Evolutionary conservation across 2,329 filamentous ascomycete species (phyloP), one percentile per base, ranked within the genome.

Genomic region (Colletotrichum agaves): DNA sequence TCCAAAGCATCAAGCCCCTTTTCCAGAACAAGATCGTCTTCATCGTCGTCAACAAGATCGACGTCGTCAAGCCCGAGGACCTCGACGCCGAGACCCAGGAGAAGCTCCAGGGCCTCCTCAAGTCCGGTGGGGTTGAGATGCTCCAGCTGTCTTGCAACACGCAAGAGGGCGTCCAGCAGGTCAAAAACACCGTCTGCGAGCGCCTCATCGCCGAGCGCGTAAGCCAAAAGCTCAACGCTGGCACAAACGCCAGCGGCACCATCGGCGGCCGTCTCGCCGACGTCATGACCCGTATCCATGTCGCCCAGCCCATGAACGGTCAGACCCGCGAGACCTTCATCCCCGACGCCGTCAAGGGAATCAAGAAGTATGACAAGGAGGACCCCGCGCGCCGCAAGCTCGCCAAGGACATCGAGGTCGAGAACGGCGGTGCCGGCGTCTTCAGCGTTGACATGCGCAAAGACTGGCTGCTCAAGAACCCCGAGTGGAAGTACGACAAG

Each of bases 21-120:
- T 99, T 99, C 78, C 91, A 69, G 49, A 98, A 98, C 84, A 98
- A 98, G 84, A 87, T 98, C 55, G 95, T 98, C 49, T 98, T 97
- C 78, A 87, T 99, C 65, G 93, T 98, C 64, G 87, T 98, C 82
- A 99, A 99, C 90, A 99, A 99, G 87, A 98, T 98, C 73, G 96
- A 99, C 79, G 88, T 98, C 67, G 89, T 91, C 77, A 88, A 90
- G 67, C 94, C 94, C 1, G 93, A 97, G 75, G 94, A 98, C 76
- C 83, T 99, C 41, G 92, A 96, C 71, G 82, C 88, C 6, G 92
- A 93, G 73, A 89, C 91, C 23, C 91, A 95, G 77, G 88, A 89
- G 62, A 87, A 95, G 75, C 83, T 99, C 46, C 89, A 97, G 76
- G 83, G 88, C 27, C 87, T 99, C 71, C 84, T 96, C 68, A 96